A percentile compares a stretch with the other conserved stretches of the same genome.
phyloP scores from a whole-genome alignment of 1,284 basidiomycete species.

The Austroboletus novae-zelandiae region DNA sequence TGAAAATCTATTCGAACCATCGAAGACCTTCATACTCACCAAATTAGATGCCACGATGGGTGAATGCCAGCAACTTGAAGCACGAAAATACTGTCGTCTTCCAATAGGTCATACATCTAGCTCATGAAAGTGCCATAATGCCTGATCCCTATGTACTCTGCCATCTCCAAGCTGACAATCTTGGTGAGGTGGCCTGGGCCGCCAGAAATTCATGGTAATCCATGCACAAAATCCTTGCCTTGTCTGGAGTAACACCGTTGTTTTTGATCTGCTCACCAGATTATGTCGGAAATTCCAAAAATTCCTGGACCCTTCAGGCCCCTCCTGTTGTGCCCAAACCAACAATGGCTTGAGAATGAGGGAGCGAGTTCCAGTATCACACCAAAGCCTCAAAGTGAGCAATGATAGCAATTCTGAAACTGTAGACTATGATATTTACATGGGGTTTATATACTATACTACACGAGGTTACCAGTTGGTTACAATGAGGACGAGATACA shows the following conservation, averaged over 20 bases:
- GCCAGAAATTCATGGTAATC: slow-evolving; percentile 94
- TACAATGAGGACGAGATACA: too few species aligned
- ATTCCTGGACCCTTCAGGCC: too few species aligned
- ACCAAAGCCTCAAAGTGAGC: too few species aligned
- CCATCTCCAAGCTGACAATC: slow-evolving; percentile 98
- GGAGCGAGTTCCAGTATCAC: too few species aligned
- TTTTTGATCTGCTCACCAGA: slow-evolving; percentile 80
- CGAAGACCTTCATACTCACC: slow-evolving; percentile 45
- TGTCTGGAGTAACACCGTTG: slow-evolving; percentile 76
- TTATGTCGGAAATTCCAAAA: too few species aligned
- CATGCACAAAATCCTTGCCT: slow-evolving; percentile 90
- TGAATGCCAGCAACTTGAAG: slow-evolving; percentile 96
- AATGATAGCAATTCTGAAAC: too few species aligned
- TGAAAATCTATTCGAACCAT: slow-evolving; percentile 2
- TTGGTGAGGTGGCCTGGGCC: slow-evolving; percentile 84
- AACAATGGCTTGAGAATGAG: too few species aligned
- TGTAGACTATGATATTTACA: too few species aligned
- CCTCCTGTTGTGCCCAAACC: too few species aligned
- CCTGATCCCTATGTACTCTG: slow-evolving; percentile 97
- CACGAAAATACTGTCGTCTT: slow-evolving; percentile 93
- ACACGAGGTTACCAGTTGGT: too few species aligned
- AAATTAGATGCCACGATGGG: slow-evolving; percentile 94
- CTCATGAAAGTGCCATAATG: slow-evolving; percentile 88
- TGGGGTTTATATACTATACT: too few species aligned
- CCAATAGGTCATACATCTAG: slow-evolving; percentile 91